These are phyloP conservation scores for Chamaenerion angustifolium DNA, from an alignment of 345 rosid species.

Conservation along the genomic window DNA sequence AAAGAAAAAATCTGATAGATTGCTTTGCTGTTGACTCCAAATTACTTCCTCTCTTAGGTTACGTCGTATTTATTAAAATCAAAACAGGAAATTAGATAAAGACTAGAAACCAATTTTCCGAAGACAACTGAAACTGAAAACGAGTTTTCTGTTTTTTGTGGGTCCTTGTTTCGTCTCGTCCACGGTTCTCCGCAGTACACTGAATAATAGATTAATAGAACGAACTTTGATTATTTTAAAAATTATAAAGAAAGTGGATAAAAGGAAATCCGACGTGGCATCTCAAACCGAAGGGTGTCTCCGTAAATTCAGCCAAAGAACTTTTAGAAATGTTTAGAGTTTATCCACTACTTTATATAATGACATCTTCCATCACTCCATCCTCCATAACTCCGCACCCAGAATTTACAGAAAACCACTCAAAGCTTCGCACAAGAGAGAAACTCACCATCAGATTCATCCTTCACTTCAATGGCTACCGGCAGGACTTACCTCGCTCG, in stretches of 20 bases:
- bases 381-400: neutral
- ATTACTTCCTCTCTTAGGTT: too few species aligned
- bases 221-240: neutral
- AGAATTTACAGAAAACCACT: neutral
- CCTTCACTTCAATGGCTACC: constrained; percentile 2
- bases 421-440: neutral
- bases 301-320: constrained; percentile 1
- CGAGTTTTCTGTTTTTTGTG: too few species aligned
- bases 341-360: constrained; percentile 1
- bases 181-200: neutral
- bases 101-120: too few species aligned
- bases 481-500: constrained; percentile 3
- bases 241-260: neutral
- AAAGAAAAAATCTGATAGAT: too few species aligned
- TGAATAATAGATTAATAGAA: neutral
- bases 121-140: too few species aligned
- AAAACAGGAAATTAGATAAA: too few species aligned
- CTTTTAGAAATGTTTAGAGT: neutral
- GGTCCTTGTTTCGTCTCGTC: too few species aligned
- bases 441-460: neutral
- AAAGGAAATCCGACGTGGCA: neutral
- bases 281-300: neutral
- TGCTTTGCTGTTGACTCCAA: too few species aligned
- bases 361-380: neutral
- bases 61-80: too few species aligned